A percentile compares a stretch with the other conserved stretches of the same genome.
These are phyloP conservation scores for Grifola frondosa DNA, from an alignment of 1,284 basidiomycete genomes.

Conservation along the genomic window DNA sequence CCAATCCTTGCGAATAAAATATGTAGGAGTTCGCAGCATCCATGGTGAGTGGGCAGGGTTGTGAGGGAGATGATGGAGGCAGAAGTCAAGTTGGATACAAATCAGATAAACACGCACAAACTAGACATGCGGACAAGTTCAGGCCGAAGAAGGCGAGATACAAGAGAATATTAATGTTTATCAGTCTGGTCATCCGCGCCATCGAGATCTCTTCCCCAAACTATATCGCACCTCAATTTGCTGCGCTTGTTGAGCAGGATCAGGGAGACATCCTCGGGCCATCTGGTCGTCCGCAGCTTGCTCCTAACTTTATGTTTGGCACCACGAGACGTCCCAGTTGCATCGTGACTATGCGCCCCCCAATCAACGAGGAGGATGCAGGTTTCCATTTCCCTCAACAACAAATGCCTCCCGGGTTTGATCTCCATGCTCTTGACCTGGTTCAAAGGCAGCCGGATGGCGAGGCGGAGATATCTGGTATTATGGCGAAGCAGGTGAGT, in stretches of 20 bases:
- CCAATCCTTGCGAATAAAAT: too few relatives aligned
- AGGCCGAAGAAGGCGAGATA: conserved; percentile 74
- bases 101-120: too few relatives aligned
- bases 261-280: conserved; percentile 66
- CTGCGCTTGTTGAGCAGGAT: conserved; percentile 72
- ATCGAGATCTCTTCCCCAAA: conserved; percentile 71
- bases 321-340: conserved; percentile 54
- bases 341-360: conserved; percentile 57
- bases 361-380: conserved; percentile 74
- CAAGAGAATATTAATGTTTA: conserved; percentile 51
- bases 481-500: conserved; percentile 85
- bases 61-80: too few relatives aligned
- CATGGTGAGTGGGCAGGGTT: too few relatives aligned
- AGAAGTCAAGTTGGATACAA: too few relatives aligned
- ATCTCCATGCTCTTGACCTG: conserved; percentile 36
- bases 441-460: conserved; percentile 59
- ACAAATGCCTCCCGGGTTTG: too few relatives aligned
- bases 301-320: conserved; percentile 86
- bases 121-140: conserved; percentile 38
- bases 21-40: too few relatives aligned
- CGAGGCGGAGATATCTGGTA: conserved; percentile 72
- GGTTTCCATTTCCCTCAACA: conserved; percentile 75
- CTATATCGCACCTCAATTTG: conserved; percentile 84
- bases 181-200: conserved; percentile 58
- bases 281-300: conserved; percentile 82